Evolutionary conservation across 176 grass and related monocot species (phyloP), one percentile per base, ranked within the genome.

Genomic region (Carex parvula): DNA sequence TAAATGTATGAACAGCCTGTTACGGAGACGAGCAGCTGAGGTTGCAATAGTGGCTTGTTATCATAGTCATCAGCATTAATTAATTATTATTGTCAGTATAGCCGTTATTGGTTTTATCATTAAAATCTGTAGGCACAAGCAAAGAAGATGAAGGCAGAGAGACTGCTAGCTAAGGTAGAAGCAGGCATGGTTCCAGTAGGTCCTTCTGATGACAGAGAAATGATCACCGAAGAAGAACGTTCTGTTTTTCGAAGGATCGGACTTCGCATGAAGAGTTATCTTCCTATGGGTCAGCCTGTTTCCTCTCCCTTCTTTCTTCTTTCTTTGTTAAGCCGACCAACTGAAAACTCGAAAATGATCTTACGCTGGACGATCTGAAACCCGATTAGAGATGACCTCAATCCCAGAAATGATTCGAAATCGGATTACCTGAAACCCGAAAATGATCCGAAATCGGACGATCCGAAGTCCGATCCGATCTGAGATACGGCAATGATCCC

Each of bases 191-290:
- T 93, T 4, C 91, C 92, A 0, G 89, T 87, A 0, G 80, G 90
- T 64, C 92, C 91, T 59, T 90, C 85, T 46, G 91, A 95, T 88
- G 89, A 95, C 79, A 79, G 75, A 79, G 96, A 98, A 91, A 89
- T 93, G 87, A 91, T 98, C 85, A 95, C 96, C 17, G 89, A 93
- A 16, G 96, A 98, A 84, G 96, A 98, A 64, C 92, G 90, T 12
- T 98, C 93, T 26, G 91, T 98, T 79, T 98, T 95, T 64, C 96
- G 93, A 65, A 93, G 93, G 81, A 93, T 98, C 30, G 96, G 93
- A 89, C 91, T 98, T 84, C 90, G 87, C 81, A 91, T 98, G 81
- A 98, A 95, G 77, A 32, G 92, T 64, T 95, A 93, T 86, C 90
- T 98, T 83, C 96, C 93, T 37, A 90, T 95, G 88, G 96, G 96